phyloP scores from a whole-genome alignment of 2,329 filamentous ascomycete species.

The Penicillium sp. region DNA sequence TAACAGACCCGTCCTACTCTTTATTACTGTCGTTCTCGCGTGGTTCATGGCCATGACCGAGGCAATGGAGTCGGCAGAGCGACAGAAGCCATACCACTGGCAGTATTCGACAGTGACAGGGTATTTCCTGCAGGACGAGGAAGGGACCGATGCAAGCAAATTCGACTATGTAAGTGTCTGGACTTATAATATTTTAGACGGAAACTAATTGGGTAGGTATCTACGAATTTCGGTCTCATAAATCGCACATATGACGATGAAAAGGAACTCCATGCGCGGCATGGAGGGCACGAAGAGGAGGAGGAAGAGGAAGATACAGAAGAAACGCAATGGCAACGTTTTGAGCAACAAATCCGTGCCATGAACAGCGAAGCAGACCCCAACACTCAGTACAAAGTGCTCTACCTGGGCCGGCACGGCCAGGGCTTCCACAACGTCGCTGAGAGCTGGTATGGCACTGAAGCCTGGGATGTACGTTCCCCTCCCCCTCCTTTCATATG shows the following conservation, averaged over 20 bases:
- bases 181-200: not conserved
- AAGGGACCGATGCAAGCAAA: slow-evolving; percentile 40
- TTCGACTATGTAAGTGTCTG: slow-evolving; percentile 46
- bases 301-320: slow-evolving; percentile 18
- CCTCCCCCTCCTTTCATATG: not conserved
- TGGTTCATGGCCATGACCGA: slow-evolving; percentile 19
- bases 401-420: slow-evolving; percentile 59
- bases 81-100: slow-evolving; percentile 20
- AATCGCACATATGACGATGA: slow-evolving; percentile 43
- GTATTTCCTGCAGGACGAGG: slow-evolving; percentile 51
- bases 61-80: not conserved
- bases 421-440: slow-evolving; percentile 61
- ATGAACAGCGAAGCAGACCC: slow-evolving; percentile 40
- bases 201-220: slow-evolving; percentile 23
- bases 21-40: slow-evolving; percentile 13
- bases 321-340: slow-evolving; percentile 55
- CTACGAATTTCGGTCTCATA: slow-evolving; percentile 50
- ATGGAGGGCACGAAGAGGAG: not conserved
- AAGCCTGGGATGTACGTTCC: slow-evolving; percentile 54
- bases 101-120: slow-evolving; percentile 42
- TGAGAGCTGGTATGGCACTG: slow-evolving; percentile 55
- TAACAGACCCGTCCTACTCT: slow-evolving; percentile 9
- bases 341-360: slow-evolving; percentile 44
- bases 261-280: slow-evolving; percentile 14
- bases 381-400: slow-evolving; percentile 49